Evolutionary conservation across 2,329 filamentous ascomycete species (phyloP).

Genomic region (Colletotrichum cereale): DNA sequence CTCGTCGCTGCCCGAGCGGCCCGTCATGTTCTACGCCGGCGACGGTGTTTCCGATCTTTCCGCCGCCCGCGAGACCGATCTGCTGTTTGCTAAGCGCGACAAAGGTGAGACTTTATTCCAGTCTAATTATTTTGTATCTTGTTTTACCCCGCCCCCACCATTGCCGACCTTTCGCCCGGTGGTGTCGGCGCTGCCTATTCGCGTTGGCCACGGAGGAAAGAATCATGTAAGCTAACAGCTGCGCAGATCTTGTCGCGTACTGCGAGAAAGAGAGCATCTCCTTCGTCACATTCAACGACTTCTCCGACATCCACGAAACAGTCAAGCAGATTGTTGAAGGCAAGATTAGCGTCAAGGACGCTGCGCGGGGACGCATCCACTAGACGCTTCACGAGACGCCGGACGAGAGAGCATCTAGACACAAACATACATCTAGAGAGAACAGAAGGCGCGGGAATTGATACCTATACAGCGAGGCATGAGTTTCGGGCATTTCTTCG

Average conservation of each 20-base stretch:
- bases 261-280: constrained; percentile 87
- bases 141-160: constrained; percentile 14
- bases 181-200: not conserved
- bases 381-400: constrained; percentile 7
- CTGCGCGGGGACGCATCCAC: constrained; percentile 64
- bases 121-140: not conserved
- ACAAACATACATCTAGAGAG: not conserved
- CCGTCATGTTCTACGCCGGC: constrained; percentile 92
- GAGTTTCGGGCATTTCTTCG: not conserved
- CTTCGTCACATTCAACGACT: constrained; percentile 89
- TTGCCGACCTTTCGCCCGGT: not conserved
- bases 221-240: constrained; percentile 32
- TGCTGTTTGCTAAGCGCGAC: constrained; percentile 93
- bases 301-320: constrained; percentile 80
- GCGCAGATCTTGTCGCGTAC: constrained; percentile 83
- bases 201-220: not conserved
- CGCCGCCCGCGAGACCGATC: constrained; percentile 90
- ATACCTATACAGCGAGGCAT: constrained; percentile 16
- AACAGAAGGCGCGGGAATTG: not conserved
- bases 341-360: constrained; percentile 76
- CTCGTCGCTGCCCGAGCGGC: constrained; percentile 78
- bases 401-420: not conserved
- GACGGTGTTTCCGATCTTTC: constrained; percentile 95
- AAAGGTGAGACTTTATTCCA: constrained; percentile 74
- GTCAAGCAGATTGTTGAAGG: constrained; percentile 84